Percentiles rank a stretch among this genome's conserved stretches.
phyloP scores from a whole-genome alignment of 73 alveolate genomes.

The Paramecium sexaurelia region DNA sequence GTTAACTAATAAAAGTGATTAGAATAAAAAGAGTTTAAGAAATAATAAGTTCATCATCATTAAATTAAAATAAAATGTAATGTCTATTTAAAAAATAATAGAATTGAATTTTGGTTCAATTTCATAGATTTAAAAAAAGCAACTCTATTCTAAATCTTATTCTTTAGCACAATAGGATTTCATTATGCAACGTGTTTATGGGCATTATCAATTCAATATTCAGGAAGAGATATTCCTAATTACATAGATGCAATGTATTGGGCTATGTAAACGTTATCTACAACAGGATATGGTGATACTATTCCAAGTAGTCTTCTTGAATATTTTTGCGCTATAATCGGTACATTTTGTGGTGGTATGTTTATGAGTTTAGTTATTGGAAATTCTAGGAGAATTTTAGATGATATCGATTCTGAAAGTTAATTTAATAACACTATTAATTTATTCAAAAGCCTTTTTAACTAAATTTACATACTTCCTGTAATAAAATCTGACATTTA shows the following conservation, averaged over 20 bases:
- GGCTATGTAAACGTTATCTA: conserved; percentile 76
- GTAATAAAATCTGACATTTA: neutral
- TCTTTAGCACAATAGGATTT: neutral
- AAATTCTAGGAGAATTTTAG: conserved; percentile 42
- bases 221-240: neutral
- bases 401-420: conserved; percentile 41
- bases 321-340: conserved; percentile 60
- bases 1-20: neutral
- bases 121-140: neutral
- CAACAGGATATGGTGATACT: conserved; percentile 84
- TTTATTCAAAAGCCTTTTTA: neutral
- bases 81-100: neutral
- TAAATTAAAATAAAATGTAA: conserved; percentile 20
- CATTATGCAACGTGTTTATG: conserved; percentile 30
- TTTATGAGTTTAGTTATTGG: conserved; percentile 81
- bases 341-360: conserved; percentile 80
- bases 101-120: neutral
- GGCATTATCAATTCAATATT: conserved; percentile 5
- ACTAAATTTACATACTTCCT: neutral
- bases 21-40: neutral
- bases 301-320: conserved; percentile 60
- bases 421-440: neutral
- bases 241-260: conserved; percentile 74
- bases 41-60: neutral
- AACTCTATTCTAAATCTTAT: neutral